Percentiles rank a stretch among this genome's conserved stretches.
These are phyloP conservation scores for Beauveria brongniartii DNA, from an alignment of 2,329 filamentous ascomycete genomes.

Conservation along the genomic window DNA sequence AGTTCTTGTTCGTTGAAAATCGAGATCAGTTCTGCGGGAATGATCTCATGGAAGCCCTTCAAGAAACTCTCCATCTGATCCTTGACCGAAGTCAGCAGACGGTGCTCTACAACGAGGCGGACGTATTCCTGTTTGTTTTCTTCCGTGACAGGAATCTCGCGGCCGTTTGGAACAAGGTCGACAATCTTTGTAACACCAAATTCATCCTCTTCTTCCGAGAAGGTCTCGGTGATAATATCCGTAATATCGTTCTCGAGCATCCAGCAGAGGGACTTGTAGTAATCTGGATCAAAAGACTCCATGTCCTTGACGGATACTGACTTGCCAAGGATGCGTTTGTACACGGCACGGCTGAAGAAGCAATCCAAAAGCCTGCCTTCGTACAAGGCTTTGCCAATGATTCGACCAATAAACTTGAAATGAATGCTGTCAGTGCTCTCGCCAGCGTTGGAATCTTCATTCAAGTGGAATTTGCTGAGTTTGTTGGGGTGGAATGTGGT, in stretches of 20 bases:
- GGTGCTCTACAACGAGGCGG: slow-evolving; percentile 87
- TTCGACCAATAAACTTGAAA: slow-evolving; percentile 98
- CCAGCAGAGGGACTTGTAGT: slow-evolving; percentile 98
- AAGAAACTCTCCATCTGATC: slow-evolving; percentile 92
- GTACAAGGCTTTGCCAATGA: slow-evolving; percentile 97
- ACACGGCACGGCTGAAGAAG: slow-evolving; percentile 97
- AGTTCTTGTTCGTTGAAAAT: slow-evolving; percentile 99
- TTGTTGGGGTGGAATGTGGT: slow-evolving; percentile 99
- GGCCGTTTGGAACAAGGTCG: slow-evolving; percentile 79
- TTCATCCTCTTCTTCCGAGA: slow-evolving; percentile 86
- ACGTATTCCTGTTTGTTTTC: slow-evolving; percentile 99
- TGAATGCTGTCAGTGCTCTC: slow-evolving; percentile 95
- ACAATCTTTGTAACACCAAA: slow-evolving; percentile 86
- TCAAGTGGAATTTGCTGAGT: slow-evolving; percentile 45
- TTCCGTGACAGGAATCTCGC: slow-evolving; percentile 88
- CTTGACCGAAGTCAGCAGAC: slow-evolving; percentile 82
- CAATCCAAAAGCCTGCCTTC: slow-evolving; percentile 94
- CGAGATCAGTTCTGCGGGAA: slow-evolving; percentile 83
- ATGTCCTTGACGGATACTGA: slow-evolving; percentile 97
- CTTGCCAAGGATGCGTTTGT: slow-evolving; percentile 94
- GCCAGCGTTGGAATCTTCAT: slow-evolving; percentile 45
- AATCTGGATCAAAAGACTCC: slow-evolving; percentile 96
- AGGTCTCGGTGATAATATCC: slow-evolving; percentile 93
- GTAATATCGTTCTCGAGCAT: slow-evolving; percentile 98
- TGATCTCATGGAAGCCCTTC: slow-evolving; percentile 95